A percentile compares a stretch with the other conserved stretches of the same genome.
Conservation (phyloP, 805 yeast species). For the Yarrowia sp. region DNA sequence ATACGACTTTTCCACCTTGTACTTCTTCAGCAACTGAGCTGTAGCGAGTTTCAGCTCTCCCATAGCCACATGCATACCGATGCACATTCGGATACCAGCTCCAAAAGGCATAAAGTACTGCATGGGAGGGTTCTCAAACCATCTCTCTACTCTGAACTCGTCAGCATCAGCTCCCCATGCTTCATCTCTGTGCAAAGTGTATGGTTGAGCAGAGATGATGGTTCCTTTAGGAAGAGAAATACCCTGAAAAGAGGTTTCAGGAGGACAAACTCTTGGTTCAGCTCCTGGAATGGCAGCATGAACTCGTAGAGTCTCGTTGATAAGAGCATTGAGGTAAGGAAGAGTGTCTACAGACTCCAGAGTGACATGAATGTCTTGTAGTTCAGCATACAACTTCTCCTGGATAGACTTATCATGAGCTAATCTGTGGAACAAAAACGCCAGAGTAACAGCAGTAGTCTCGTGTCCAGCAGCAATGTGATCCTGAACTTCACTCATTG, state of each 20-base stretch:
- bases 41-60: constrained; percentile 62
- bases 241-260: neutral
- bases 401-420: constrained; percentile 36
- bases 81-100: constrained; percentile 69
- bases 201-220: neutral
- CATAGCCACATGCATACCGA: constrained; percentile 66
- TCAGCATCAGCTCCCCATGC: neutral
- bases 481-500: constrained; percentile 55
- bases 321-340: constrained; percentile 5
- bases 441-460: constrained; percentile 65
- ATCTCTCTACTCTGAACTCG: constrained; percentile 33
- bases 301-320: constrained; percentile 1
- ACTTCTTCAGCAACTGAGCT: constrained; percentile 44
- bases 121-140: constrained; percentile 47
- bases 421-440: constrained; percentile 50
- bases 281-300: constrained; percentile 14
- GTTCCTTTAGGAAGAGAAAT: neutral
- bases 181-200: constrained; percentile 4
- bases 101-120: constrained; percentile 67
- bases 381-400: constrained; percentile 8
- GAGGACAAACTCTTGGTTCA: constrained; percentile 10
- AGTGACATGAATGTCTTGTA: neutral
- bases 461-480: constrained; percentile 78
- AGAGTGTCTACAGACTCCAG: neutral
- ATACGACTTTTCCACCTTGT: neutral